Evolutionary conservation across 495 filamentous ascomycete species (phyloP), one percentile per base, ranked within the genome.

Genomic region (Bombardia bombarda): DNA sequence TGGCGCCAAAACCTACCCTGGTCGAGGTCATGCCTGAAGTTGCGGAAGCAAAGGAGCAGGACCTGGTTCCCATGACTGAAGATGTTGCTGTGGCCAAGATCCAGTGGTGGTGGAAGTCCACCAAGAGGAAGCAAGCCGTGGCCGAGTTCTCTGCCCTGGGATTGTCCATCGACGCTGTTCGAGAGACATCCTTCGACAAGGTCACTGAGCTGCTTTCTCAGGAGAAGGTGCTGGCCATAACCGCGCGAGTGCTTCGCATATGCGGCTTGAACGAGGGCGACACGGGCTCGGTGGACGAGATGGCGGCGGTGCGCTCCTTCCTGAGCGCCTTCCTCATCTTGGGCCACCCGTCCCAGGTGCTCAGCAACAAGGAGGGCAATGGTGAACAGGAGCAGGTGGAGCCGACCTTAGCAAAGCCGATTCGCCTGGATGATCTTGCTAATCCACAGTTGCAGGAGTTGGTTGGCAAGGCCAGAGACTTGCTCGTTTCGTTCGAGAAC

Each of bases 301-400:
- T 85, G 65, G 82, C 87, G 32, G 82, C 84, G 7, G 83, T 90
- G 19, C 78, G 90, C 53, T 95, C 83, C 3, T 97, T 98, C 55
- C 68, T 98, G 32, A 94, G 87, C 59, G 87, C 87, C 31, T 97
- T 86, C 65, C 70, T 98, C 16, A 94, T 98, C 41, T 75, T 94
- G 10, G 90, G 88, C 1, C 92, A 98, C 65, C 88, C 93, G 1
- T 72, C 79, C n/a, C 82, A 93, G 51, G 89, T 96, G 35, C 65
- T 98, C 36, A 92, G 83, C 62, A 82, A 76, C 53, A 87, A 87
- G 43, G 81, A 88, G 49, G 84, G 84, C 12, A 79, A 80, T 51
- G 60, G 59, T 39, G 65, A 73, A 38, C 83, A 86, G 65, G 90
- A 95, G 65, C 83, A 93, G 68, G 69, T 73, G 57, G 65, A 66